Evolutionary conservation across 768 basidiomycete species (phyloP).

Genomic region (Boletus speciosus): DNA sequence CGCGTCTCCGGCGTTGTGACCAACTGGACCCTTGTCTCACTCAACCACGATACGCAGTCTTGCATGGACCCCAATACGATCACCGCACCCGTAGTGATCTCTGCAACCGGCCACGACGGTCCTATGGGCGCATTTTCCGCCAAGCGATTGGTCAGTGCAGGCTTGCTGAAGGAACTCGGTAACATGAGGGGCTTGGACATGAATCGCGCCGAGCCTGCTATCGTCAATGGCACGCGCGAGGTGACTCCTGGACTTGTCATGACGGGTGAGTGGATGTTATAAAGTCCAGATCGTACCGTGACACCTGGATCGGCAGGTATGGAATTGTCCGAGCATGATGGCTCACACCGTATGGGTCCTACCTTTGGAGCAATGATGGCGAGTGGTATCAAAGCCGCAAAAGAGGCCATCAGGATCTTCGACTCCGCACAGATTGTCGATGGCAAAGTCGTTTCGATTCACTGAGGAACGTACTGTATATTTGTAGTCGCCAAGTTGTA

Average conservation of each 20-base stretch:
- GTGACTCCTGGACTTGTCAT: conserved; percentile 72
- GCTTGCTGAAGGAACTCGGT: conserved; percentile 69
- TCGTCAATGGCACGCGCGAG: conserved; percentile 74
- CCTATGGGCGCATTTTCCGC: conserved; percentile 82
- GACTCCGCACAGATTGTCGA: conserved; percentile 48
- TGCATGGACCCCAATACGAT: conserved; percentile 80
- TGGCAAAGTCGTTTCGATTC: conserved; percentile 50
- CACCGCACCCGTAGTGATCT: conserved; percentile 71
- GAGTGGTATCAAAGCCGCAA: conserved; percentile 69
- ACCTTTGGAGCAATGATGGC: conserved; percentile 82
- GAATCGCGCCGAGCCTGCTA: conserved; percentile 79
- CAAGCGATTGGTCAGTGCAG: conserved; percentile 72
- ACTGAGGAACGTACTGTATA: background rate
- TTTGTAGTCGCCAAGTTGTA: background rate
- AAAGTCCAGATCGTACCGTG: background rate
- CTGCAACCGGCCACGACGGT: conserved; percentile 74
- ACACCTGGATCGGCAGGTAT: conserved; percentile 48
- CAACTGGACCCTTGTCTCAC: conserved; percentile 50
- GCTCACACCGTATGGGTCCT: conserved; percentile 73
- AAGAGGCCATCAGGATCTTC: conserved; percentile 55
- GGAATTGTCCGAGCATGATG: conserved; percentile 81
- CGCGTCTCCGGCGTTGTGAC: conserved; percentile 53
- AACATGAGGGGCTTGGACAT: conserved; percentile 81
- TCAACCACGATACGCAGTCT: conserved; percentile 72
- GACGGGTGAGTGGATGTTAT: conserved; percentile 46